Percentiles rank a stretch among this genome's conserved stretches.
Evolutionary conservation across 192 early-diverging fungal genomes (phyloP).

Genomic region (Entomortierella chlamydospora): DNA sequence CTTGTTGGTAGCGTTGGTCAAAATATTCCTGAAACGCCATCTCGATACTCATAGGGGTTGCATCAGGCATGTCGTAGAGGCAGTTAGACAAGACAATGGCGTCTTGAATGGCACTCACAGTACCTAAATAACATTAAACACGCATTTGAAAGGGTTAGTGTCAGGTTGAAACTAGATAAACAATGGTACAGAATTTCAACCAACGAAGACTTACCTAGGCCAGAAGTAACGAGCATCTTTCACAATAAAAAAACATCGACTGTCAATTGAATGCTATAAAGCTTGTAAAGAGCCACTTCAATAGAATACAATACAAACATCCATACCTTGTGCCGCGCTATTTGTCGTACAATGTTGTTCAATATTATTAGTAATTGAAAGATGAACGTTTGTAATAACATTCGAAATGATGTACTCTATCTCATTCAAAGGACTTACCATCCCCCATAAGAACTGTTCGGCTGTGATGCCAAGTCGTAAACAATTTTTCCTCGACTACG

Average conservation of each 20-base stretch:
- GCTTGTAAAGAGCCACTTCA: background rate
- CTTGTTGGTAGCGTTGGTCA: constrained; percentile 16
- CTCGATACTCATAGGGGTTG: constrained; percentile 1
- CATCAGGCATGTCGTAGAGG: constrained; percentile 14
- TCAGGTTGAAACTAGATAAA: too few species aligned
- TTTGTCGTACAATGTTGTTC: background rate
- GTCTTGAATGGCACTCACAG: constrained; percentile 31
- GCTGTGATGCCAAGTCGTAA: constrained; percentile 1
- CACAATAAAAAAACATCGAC: background rate
- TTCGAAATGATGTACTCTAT: too few species aligned
- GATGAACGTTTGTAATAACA: background rate
- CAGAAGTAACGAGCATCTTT: too few species aligned
- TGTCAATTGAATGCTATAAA: background rate
- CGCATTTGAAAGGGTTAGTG: too few species aligned
- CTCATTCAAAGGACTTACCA: constrained; percentile 13
- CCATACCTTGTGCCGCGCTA: background rate
- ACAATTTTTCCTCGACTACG: background rate
- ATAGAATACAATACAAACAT: background rate
- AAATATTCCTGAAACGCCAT: constrained; percentile 24
- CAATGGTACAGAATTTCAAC: too few species aligned
- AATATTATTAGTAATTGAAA: background rate
- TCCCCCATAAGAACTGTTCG: constrained; percentile 33
- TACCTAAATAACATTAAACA: constrained; percentile 6
- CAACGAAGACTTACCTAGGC: too few species aligned
- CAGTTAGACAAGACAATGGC: constrained; percentile 22